Percentiles rank a stretch among this genome's conserved stretches.
Evolutionary conservation across 805 yeast species (phyloP).

Genomic region (Clavispora santaluciae): DNA sequence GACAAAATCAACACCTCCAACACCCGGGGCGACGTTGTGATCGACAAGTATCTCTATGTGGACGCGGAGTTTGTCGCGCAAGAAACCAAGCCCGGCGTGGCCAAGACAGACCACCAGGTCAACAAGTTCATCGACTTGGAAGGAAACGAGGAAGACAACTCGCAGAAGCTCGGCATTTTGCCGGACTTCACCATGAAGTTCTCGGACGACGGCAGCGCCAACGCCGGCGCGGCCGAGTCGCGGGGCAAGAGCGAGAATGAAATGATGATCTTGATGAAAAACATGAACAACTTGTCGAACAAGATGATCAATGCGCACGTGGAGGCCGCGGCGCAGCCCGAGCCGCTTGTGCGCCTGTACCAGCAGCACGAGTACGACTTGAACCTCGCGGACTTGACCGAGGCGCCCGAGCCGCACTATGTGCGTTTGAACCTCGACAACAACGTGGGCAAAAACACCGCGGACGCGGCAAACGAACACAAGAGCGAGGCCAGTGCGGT

Average conservation of each 20-base stretch:
- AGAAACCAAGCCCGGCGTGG: slow-evolving; percentile 29
- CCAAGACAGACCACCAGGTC: slow-evolving; percentile 35
- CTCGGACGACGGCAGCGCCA: slow-evolving; percentile 39
- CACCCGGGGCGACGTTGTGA: slow-evolving; percentile 76
- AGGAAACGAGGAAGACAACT: slow-evolving; percentile 79
- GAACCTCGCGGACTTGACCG: slow-evolving; percentile 48
- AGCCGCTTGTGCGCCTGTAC: slow-evolving; percentile 9
- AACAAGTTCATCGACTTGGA: slow-evolving; percentile 71
- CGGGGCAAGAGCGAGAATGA: slow-evolving; percentile 43
- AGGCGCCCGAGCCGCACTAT: slow-evolving; percentile 43
- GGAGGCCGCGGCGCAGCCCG: slow-evolving; percentile 9
- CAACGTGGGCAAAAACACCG: slow-evolving; percentile 14
- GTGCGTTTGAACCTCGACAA: slow-evolving; percentile 43
- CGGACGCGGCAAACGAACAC: slow-evolving; percentile 12
- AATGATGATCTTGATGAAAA: slow-evolving; percentile 69
- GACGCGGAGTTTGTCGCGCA: slow-evolving; percentile 52
- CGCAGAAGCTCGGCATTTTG: slow-evolving; percentile 67
- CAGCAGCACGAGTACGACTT: slow-evolving; percentile 42
- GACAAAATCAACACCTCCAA: slow-evolving; percentile 66
- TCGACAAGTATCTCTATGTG: slow-evolving; percentile 76
- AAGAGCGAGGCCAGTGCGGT: slow-evolving; percentile 1
- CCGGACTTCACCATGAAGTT: slow-evolving; percentile 88
- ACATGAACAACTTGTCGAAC: slow-evolving; percentile 84
- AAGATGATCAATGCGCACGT: slow-evolving; percentile 45
- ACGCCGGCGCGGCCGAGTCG: slow-evolving; percentile 1